phyloP scores from a whole-genome alignment of 2,329 filamentous ascomycete genomes.

The Aspergillus felis region DNA sequence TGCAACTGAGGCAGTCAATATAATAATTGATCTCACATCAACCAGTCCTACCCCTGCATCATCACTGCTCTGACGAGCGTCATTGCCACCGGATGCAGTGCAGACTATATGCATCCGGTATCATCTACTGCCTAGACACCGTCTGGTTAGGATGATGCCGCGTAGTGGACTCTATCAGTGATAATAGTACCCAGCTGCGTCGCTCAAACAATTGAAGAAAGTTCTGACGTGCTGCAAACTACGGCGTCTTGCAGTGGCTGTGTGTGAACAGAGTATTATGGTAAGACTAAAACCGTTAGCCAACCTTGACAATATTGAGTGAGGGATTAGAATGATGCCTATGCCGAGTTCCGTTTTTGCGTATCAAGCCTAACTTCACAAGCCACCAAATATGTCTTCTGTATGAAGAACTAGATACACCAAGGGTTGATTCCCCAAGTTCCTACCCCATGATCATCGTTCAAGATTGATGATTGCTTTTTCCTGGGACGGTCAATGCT shows the following conservation, averaged over 20 bases:
- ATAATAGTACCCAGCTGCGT: neutral
- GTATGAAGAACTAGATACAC: neutral
- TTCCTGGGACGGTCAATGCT: neutral
- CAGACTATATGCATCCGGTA: neutral
- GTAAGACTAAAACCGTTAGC: neutral
- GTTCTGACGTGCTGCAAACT: neutral
- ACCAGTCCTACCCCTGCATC: neutral
- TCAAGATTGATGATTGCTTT: neutral
- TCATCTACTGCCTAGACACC: neutral
- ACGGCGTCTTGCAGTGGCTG: neutral
- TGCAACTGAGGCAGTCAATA: neutral
- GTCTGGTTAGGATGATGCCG: neutral
- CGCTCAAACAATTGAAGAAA: neutral
- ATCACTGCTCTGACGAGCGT: neutral
- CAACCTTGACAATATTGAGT: neutral
- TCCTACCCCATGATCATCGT: neutral
- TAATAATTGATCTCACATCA: too few relatives aligned
- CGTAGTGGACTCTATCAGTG: too few relatives aligned
- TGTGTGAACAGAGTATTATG: neutral
- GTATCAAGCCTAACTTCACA: neutral
- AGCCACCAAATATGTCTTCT: neutral
- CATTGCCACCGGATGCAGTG: neutral
- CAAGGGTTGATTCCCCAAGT: neutral
- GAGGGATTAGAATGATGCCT: neutral
- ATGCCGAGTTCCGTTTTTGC: too few relatives aligned